Evolutionary conservation across 805 yeast genomes (phyloP).

Genomic region (Saturnispora sanitii): DNA sequence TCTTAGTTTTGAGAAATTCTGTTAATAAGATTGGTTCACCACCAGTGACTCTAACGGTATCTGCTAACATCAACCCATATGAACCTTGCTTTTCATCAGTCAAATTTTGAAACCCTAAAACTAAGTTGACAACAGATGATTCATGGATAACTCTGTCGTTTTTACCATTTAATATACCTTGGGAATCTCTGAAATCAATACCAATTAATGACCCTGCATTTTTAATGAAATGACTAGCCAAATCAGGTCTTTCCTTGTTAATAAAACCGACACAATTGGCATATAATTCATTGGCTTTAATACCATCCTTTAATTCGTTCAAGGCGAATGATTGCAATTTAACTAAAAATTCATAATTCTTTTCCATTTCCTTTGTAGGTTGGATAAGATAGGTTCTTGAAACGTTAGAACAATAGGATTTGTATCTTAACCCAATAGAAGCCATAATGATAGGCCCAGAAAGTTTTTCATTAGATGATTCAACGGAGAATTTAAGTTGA

Average conservation of each 20-base stretch:
- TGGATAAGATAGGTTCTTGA: slow-evolving; percentile 85
- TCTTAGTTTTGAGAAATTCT: slow-evolving; percentile 56
- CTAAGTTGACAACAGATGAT: slow-evolving; percentile 66
- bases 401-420: slow-evolving; percentile 78
- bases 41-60: slow-evolving; percentile 64
- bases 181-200: slow-evolving; percentile 76
- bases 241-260: slow-evolving; percentile 52
- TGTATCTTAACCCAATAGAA: slow-evolving; percentile 79
- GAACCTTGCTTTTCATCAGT: slow-evolving; percentile 40
- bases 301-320: slow-evolving; percentile 54
- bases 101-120: slow-evolving; percentile 67
- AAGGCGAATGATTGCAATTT: slow-evolving; percentile 61
- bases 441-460: slow-evolving; percentile 75
- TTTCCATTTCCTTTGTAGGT: slow-evolving; percentile 71
- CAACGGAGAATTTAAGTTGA: slow-evolving; percentile 77
- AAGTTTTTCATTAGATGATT: slow-evolving; percentile 54
- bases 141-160: slow-evolving; percentile 57
- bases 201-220: slow-evolving; percentile 87
- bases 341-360: slow-evolving; percentile 67
- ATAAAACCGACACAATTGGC: slow-evolving; percentile 51
- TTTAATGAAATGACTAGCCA: slow-evolving; percentile 56
- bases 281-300: slow-evolving; percentile 57
- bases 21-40: slow-evolving; percentile 60
- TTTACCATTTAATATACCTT: slow-evolving; percentile 62
- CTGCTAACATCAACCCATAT: slow-evolving; percentile 69